phyloP scores from a whole-genome alignment of 2,329 filamentous ascomycete genomes.

The Sporothrix variecibatus region DNA sequence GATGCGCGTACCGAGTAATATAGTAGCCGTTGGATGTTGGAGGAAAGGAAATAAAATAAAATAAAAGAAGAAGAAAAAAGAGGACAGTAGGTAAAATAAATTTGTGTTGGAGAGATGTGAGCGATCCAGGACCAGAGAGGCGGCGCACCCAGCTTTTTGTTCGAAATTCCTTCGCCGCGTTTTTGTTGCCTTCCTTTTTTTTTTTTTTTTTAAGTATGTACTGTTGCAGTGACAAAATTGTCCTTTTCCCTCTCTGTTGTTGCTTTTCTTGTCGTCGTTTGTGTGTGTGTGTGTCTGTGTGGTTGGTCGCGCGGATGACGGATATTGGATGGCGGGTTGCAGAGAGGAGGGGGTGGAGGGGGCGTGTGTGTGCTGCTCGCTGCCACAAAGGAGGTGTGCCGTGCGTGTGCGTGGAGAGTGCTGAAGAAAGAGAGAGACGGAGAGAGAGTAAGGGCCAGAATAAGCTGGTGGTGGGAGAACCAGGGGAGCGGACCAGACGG shows the following conservation, averaged over 20 bases:
- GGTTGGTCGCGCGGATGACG: slow-evolving; percentile 24
- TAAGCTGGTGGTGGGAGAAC: not conserved
- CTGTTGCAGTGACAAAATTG: not conserved
- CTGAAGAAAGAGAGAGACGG: not conserved
- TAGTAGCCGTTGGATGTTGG: not conserved
- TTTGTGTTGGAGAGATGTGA: not conserved
- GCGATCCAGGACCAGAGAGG: slow-evolving; percentile 22
- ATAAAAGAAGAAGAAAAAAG: not conserved
- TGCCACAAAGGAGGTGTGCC: not conserved
- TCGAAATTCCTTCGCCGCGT: not conserved
- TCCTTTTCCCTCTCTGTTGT: not conserved
- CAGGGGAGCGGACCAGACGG: slow-evolving; percentile 19
- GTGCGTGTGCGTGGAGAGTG: not conserved
- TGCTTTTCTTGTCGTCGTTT: not conserved
- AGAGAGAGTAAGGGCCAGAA: not conserved
- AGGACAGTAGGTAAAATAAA: not conserved
- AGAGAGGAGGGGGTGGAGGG: slow-evolving; percentile 9
- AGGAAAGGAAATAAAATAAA: not conserved
- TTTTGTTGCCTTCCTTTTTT: not conserved
- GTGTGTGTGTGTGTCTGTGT: slow-evolving; percentile 15
- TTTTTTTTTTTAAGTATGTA: not conserved
- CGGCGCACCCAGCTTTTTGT: slow-evolving; percentile 23
- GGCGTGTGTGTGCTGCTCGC: slow-evolving; percentile 5
- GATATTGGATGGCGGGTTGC: slow-evolving; percentile 22
- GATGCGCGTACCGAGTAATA: not conserved